Evolutionary conservation across 768 basidiomycete species (phyloP).

Genomic region (Leucosporidium scottii): DNA sequence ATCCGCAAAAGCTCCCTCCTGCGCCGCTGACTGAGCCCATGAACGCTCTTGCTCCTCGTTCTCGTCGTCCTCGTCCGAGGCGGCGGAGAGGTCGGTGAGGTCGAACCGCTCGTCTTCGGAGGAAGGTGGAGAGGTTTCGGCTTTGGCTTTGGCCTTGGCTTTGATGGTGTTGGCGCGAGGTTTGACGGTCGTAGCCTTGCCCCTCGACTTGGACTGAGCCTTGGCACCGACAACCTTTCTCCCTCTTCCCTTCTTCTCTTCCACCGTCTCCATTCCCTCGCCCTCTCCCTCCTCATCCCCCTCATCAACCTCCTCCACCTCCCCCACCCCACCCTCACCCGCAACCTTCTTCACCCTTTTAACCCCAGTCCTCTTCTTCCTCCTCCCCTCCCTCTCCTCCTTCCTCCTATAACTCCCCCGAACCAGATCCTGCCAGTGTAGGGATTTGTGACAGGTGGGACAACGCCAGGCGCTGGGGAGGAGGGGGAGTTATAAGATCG

Average conservation of each 20-base stretch:
- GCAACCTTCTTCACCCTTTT: neutral
- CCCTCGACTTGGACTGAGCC: too few relatives aligned
- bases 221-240: too few relatives aligned
- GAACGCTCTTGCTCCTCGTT: slow-evolving; percentile 17
- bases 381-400: slow-evolving; percentile 31
- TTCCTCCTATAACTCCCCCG: slow-evolving; percentile 39
- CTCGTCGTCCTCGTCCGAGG: neutral
- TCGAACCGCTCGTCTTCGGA: too few relatives aligned
- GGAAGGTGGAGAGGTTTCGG: too few relatives aligned
- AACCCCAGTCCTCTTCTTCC: slow-evolving; percentile 13
- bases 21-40: slow-evolving; percentile 10
- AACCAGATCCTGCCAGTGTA: slow-evolving; percentile 43
- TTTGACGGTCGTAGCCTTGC: too few relatives aligned
- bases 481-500: too few relatives aligned
- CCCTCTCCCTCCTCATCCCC: slow-evolving; percentile 46
- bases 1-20: slow-evolving; percentile 14
- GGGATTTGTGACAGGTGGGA: slow-evolving; percentile 34
- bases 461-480: slow-evolving; percentile 40
- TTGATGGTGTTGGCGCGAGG: too few relatives aligned
- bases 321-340: too few relatives aligned
- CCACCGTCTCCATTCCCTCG: slow-evolving; percentile 45
- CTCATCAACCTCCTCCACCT: slow-evolving; percentile 46
- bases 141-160: too few relatives aligned
- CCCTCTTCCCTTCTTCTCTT: too few relatives aligned
- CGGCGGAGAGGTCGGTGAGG: too few relatives aligned